Percentiles rank a stretch among this genome's conserved stretches.
These are phyloP conservation scores for Grosmannia penicillata DNA, from an alignment of 2,329 filamentous ascomycete genomes.

Conservation along the genomic window DNA sequence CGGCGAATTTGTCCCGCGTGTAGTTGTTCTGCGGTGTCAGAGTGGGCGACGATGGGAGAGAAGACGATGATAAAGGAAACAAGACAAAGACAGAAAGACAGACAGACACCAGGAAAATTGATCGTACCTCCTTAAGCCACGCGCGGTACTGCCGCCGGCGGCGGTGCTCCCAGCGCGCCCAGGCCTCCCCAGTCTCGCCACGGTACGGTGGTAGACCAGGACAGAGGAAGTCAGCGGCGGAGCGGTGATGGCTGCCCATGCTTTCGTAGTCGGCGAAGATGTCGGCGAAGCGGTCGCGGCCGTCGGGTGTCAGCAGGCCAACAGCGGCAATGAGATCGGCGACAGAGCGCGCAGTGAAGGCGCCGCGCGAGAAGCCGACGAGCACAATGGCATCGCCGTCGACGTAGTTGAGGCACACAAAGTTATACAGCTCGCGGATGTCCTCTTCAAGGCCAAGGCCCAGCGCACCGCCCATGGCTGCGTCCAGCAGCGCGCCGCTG, in stretches of 20 bases:
- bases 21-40: slow-evolving; percentile 14
- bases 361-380: slow-evolving; percentile 24
- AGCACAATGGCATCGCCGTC: slow-evolving; percentile 21
- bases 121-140: slow-evolving; percentile 22
- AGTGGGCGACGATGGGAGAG: no score
- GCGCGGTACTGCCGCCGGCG: slow-evolving; percentile 20
- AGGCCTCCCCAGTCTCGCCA: slow-evolving; percentile 14
- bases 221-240: slow-evolving; percentile 12
- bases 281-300: slow-evolving; percentile 25
- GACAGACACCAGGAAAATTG: no score
- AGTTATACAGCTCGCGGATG: slow-evolving; percentile 22
- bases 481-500: slow-evolving; percentile 14
- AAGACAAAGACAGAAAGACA: neutral
- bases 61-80: no score
- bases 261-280: slow-evolving; percentile 24
- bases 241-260: slow-evolving; percentile 14
- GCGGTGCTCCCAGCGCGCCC: slow-evolving; percentile 18
- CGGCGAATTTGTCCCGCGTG: slow-evolving; percentile 20
- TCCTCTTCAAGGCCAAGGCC: slow-evolving; percentile 19
- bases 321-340: slow-evolving; percentile 23
- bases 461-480: slow-evolving; percentile 17
- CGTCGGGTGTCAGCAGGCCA: slow-evolving; percentile 25
- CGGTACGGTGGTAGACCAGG: slow-evolving; percentile 13
- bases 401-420: slow-evolving; percentile 22
- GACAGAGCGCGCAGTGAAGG: slow-evolving; percentile 24